These are phyloP conservation scores for Rhynchosporium graminicola DNA, from an alignment of 2,329 filamentous ascomycete species.

Conservation along the genomic window DNA sequence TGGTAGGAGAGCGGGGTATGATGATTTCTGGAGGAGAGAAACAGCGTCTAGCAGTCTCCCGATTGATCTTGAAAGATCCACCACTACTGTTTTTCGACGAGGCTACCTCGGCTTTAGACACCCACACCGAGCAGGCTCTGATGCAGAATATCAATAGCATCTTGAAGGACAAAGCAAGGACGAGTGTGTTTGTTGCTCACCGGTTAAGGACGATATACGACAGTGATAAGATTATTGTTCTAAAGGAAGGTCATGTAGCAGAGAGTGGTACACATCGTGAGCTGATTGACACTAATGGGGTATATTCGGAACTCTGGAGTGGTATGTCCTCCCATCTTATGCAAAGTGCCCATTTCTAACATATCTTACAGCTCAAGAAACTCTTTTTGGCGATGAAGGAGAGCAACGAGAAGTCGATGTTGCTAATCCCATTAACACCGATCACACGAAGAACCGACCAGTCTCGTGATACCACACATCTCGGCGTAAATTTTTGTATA, in stretches of 20 bases:
- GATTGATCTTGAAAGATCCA: constrained; percentile 84
- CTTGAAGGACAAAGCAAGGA: constrained; percentile 81
- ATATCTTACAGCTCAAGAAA: constrained; percentile 58
- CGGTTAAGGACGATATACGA: constrained; percentile 91
- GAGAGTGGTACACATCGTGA: constrained; percentile 87
- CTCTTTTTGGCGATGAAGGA: constrained; percentile 53
- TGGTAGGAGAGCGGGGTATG: constrained; percentile 89
- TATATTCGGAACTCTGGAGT: constrained; percentile 91
- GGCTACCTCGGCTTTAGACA: constrained; percentile 89
- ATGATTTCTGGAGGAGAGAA: constrained; percentile 98
- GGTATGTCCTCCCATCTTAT: constrained; percentile 53
- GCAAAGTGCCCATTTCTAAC: constrained; percentile 23
- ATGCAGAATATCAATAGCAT: constrained; percentile 93
- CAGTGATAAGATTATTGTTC: constrained; percentile 87
- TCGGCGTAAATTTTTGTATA: too few relatives aligned
- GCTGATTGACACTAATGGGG: constrained; percentile 73
- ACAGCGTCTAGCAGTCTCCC: constrained; percentile 81
- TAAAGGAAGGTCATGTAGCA: constrained; percentile 80
- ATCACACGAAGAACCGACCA: constrained; percentile 22
- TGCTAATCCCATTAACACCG: constrained; percentile 23
- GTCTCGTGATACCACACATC: background rate
- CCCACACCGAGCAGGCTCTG: constrained; percentile 87
- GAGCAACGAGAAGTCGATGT: constrained; percentile 42
- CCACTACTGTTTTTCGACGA: constrained; percentile 93
- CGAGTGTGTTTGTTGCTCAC: constrained; percentile 94